A percentile compares a stretch with the other conserved stretches of the same genome.
These are phyloP conservation scores for Cladosporium sphaerospermum DNA, from an alignment of 2,329 filamentous ascomycete genomes.

Conservation along the genomic window DNA sequence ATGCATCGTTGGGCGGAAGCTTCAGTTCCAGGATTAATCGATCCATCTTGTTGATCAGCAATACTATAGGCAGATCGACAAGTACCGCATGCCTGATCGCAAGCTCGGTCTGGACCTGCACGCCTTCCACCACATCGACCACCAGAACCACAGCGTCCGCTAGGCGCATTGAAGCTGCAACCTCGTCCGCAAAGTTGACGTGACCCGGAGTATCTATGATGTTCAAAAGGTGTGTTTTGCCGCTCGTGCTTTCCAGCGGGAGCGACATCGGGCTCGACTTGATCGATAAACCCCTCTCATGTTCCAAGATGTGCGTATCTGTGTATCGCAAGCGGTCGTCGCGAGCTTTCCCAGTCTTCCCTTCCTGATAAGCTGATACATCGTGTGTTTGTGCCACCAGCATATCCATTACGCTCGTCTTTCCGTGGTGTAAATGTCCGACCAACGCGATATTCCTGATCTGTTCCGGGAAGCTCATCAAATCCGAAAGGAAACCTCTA, in stretches of 20 bases:
- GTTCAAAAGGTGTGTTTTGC: slow-evolving; percentile 93
- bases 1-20: slow-evolving; percentile 87
- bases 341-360: slow-evolving; percentile 69
- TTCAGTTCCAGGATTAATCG: slow-evolving; percentile 89
- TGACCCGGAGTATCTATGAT: slow-evolving; percentile 94
- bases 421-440: slow-evolving; percentile 93
- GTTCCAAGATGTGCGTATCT: slow-evolving; percentile 81
- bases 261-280: slow-evolving; percentile 94
- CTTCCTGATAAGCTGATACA: slow-evolving; percentile 69
- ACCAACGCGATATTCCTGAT: slow-evolving; percentile 87
- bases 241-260: slow-evolving; percentile 77
- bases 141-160: slow-evolving; percentile 90
- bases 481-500: slow-evolving; percentile 84
- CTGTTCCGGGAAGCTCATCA: slow-evolving; percentile 94
- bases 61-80: slow-evolving; percentile 78
- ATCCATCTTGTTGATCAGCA: slow-evolving; percentile 97
- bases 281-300: slow-evolving; percentile 82
- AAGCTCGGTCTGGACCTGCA: slow-evolving; percentile 96
- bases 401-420: slow-evolving; percentile 98
- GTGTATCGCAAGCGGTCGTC: slow-evolving; percentile 94
- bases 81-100: slow-evolving; percentile 93
- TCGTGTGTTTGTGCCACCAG: slow-evolving; percentile 93
- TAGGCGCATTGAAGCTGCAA: slow-evolving; percentile 77
- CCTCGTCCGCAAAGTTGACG: slow-evolving; percentile 97
- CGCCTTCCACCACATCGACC: slow-evolving; percentile 95